Evolutionary conservation across 2,329 filamentous ascomycete species (phyloP).

Genomic region (Epichloe typhina): DNA sequence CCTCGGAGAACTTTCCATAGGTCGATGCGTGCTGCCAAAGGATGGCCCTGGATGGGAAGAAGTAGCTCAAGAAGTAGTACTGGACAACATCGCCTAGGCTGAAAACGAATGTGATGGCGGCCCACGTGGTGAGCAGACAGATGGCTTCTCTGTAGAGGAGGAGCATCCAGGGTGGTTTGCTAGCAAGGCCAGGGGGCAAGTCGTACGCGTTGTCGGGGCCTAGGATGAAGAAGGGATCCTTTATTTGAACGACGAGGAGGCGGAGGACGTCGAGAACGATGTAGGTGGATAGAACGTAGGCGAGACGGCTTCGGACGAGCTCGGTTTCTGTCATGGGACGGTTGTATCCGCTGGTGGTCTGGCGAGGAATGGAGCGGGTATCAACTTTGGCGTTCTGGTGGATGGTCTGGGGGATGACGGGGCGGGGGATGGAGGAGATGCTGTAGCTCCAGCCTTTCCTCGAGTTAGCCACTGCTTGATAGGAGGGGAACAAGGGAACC

Average conservation of each 20-base stretch:
- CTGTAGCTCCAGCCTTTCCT: slow-evolving; percentile 42
- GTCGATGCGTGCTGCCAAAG: slow-evolving; percentile 42
- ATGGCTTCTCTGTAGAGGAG: slow-evolving; percentile 43
- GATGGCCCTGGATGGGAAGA: slow-evolving; percentile 38
- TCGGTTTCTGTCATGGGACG: slow-evolving; percentile 27
- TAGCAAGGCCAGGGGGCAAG: slow-evolving; percentile 28
- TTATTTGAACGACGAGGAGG: slow-evolving; percentile 49
- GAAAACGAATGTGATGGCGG: slow-evolving; percentile 49
- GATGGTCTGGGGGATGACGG: slow-evolving; percentile 21
- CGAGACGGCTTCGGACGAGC: slow-evolving; percentile 33
- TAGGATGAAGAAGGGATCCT: slow-evolving; percentile 65
- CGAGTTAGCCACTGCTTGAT: background rate
- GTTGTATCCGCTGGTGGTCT: slow-evolving; percentile 32
- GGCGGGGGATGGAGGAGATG: slow-evolving; percentile 35
- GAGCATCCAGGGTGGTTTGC: slow-evolving; percentile 31
- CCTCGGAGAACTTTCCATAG: slow-evolving; percentile 38
- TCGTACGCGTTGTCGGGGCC: slow-evolving; percentile 26
- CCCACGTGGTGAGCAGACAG: slow-evolving; percentile 41
- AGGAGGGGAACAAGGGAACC: background rate
- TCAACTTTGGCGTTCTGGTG: slow-evolving; percentile 23
- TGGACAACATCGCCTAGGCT: slow-evolving; percentile 45
- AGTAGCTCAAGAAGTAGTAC: slow-evolving; percentile 31
- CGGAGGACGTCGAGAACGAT: slow-evolving; percentile 60
- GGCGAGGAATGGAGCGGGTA: slow-evolving; percentile 27
- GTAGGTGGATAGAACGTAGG: slow-evolving; percentile 42